Base-by-base conservation (phyloP, 805 yeast genomes). In the Tetrapisispora namnaoensis region DNA sequence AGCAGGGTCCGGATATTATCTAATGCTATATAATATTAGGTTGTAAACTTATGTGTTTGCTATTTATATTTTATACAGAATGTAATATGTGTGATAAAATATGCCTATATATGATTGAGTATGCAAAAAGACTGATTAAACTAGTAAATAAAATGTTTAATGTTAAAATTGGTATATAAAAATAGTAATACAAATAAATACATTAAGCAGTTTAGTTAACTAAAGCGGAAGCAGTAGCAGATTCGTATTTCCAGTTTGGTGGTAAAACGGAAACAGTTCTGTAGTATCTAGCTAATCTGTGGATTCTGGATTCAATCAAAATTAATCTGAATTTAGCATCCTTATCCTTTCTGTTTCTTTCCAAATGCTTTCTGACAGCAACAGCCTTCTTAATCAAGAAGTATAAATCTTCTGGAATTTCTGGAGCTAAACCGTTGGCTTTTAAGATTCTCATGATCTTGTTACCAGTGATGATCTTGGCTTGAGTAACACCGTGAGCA, bases 201-300 rank as follows among this genome's bases (percentile, higher is more conserved):
- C 42, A 50, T 49, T 51, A 58, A 51, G 54, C 58, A 67, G 69
- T 71, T 77, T 89, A 93, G 86, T 91, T 91, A 71, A 93, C 99
- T 77, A 93, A 83, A 76, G 99, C 95, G 70, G 99, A 93, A 72
- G 99, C 99, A 72, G 99, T 93, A 73, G 99, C 96, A 66, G 99
- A 91, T 82, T 93, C 99, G 95, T 86, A 93, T 82, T 93, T 93
- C 99, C 99, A 93, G 93, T 86, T 90, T 74, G 99, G 98, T 69
- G 99, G 99, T 72, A 93, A 84, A 69, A 93, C 98, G 71, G 95
- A 80, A 69, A 88, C 96, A 69, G 96, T 87, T 88, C 96, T 91
- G 96, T 93, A 93, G 95, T 93, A 93, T 82, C 99, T 87, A 67
- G 99, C 96, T 74, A 93, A 86, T 85, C 99, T 91, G 95, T 93